phyloP scores from a whole-genome alignment of 768 basidiomycete genomes.

The Saitozyma podzolica region DNA sequence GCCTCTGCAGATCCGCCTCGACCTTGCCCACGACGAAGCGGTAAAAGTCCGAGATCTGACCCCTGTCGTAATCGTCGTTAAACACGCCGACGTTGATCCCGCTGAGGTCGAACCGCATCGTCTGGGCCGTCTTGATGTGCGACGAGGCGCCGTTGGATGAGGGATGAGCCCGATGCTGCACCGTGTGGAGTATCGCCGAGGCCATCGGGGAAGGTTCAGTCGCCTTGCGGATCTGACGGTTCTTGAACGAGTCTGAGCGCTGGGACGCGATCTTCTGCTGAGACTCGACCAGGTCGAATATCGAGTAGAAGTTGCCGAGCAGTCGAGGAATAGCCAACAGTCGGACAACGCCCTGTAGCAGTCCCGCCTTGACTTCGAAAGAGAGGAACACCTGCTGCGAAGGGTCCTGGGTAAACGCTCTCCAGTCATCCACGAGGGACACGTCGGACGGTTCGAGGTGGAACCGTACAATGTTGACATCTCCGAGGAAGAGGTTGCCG shows the following conservation, averaged over 20 bases:
- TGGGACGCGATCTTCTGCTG: constrained; percentile 38
- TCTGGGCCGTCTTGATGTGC: constrained; percentile 31
- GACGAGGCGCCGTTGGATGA: not conserved
- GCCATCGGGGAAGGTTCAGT: constrained; percentile 40
- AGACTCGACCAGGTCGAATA: constrained; percentile 29
- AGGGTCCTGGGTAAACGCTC: constrained; percentile 21
- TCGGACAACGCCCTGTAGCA: constrained; percentile 43
- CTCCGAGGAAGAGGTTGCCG: constrained; percentile 33
- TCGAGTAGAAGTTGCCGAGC: constrained; percentile 34
- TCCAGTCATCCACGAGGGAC: constrained; percentile 49
- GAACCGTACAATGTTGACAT: constrained; percentile 37
- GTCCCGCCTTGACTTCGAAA: constrained; percentile 47
- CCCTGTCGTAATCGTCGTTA: constrained; percentile 29
- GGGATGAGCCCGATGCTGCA: constrained; percentile 11
- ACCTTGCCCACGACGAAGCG: constrained; percentile 39
- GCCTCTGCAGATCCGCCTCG: constrained; percentile 30
- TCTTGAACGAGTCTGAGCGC: constrained; percentile 42
- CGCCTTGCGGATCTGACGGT: constrained; percentile 19
- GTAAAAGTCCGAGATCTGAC: constrained; percentile 33
- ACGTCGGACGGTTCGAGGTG: constrained; percentile 42
- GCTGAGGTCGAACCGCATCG: constrained; percentile 36
- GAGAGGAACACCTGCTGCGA: constrained; percentile 32
- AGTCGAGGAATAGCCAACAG: constrained; percentile 40
- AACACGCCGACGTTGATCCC: constrained; percentile 45
- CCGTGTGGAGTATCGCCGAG: constrained; percentile 42